Conservation (phyloP, 208 protist genomes). For the Leishmania aethiopica region DNA sequence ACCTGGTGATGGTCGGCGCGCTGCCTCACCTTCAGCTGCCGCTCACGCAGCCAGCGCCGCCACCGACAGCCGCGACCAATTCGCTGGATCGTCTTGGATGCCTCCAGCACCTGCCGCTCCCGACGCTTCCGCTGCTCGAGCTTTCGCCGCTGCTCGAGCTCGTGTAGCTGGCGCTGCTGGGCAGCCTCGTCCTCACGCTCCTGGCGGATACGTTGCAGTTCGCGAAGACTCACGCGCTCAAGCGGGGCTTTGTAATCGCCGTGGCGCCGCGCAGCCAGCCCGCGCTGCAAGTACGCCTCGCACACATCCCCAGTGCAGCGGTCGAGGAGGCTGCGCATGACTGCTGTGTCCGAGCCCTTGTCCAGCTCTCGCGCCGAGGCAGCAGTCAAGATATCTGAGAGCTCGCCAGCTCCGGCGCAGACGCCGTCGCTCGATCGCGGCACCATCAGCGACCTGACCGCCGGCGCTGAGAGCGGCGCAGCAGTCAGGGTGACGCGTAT, state of each 20-base stretch:
- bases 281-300: conserved; percentile 24
- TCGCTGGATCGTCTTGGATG: conserved; percentile 56
- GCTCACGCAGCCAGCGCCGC: conserved; percentile 36
- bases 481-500: conserved; percentile 12
- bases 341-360: neutral
- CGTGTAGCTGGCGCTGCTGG: conserved; percentile 14
- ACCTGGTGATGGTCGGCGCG: conserved; percentile 26
- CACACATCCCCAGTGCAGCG: conserved; percentile 48
- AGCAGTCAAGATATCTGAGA: neutral
- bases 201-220: conserved; percentile 32
- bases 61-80: conserved; percentile 47
- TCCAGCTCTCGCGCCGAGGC: neutral
- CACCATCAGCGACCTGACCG: neutral
- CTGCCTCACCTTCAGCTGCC: conserved; percentile 18
- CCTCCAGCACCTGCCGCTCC: conserved; percentile 40
- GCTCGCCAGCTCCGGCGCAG: neutral
- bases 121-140: conserved; percentile 41
- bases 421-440: neutral
- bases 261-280: conserved; percentile 20
- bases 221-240: conserved; percentile 51
- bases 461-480: neutral
- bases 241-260: conserved; percentile 56
- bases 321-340: conserved; percentile 28
- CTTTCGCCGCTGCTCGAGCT: conserved; percentile 31
- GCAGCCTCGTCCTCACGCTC: conserved; percentile 36